phyloP scores from a whole-genome alignment of 805 yeast species.

The Priceomyces fermenticarens region DNA sequence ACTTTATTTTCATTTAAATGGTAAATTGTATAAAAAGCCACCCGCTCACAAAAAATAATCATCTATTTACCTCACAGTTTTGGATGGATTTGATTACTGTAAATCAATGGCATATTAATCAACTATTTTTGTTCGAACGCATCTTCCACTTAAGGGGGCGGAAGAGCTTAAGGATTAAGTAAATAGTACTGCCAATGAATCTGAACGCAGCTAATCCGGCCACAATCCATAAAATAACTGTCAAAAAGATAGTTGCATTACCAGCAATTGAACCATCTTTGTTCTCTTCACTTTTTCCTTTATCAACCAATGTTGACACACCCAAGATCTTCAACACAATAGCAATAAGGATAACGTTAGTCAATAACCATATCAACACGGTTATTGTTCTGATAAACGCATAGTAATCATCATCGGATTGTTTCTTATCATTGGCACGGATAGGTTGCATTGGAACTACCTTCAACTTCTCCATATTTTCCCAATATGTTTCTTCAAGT shows the following conservation, averaged over 20 bases:
- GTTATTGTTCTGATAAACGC: conserved; percentile 89
- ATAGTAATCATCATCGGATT: conserved; percentile 69
- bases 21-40: too few relatives aligned
- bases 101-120: too few relatives aligned
- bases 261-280: conserved; percentile 27
- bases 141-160: conserved; percentile 42
- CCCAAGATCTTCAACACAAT: conserved; percentile 87
- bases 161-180: conserved; percentile 40
- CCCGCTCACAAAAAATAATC: too few relatives aligned
- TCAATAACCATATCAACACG: conserved; percentile 83
- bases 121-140: too few relatives aligned
- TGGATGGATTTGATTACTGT: too few relatives aligned
- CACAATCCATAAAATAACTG: conserved; percentile 89
- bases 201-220: conserved; percentile 86
- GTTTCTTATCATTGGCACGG: conserved; percentile 15
- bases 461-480: conserved; percentile 59
- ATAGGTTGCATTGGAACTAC: conserved; percentile 24
- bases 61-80: too few relatives aligned
- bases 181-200: conserved; percentile 69
- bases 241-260: conserved; percentile 65
- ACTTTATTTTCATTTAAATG: too few relatives aligned
- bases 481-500: conserved; percentile 70
- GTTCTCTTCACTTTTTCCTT: conserved; percentile 16
- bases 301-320: conserved; percentile 42
- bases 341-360: conserved; percentile 79